phyloP scores from a whole-genome alignment of 352 stramenopile species.

The Phytophthora lateralis region DNA sequence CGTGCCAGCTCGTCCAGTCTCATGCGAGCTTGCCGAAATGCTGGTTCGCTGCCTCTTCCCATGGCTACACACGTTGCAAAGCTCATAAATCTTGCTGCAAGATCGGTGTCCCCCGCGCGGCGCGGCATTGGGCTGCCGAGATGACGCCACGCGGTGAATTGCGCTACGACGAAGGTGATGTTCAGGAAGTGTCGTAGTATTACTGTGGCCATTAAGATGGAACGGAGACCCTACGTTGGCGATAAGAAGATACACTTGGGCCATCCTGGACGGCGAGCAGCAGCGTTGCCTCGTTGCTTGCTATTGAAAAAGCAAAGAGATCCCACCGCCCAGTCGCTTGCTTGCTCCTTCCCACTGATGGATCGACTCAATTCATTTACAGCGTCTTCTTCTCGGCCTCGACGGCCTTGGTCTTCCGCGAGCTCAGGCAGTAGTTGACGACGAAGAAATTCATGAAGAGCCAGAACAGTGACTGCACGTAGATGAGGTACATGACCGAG shows the following conservation, averaged over 20 bases:
- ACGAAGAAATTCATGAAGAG: conserved; percentile 98
- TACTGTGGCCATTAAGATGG: conserved; percentile 33
- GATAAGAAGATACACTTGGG: conserved; percentile 41
- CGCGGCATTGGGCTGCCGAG: neutral
- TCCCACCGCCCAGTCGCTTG: conserved; percentile 8
- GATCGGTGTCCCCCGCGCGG: neutral
- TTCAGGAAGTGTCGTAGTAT: conserved; percentile 37
- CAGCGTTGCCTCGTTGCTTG: conserved; percentile 7
- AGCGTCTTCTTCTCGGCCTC: conserved; percentile 45
- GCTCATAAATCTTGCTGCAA: neutral
- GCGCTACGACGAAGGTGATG: neutral
- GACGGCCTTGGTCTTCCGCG: conserved; percentile 39
- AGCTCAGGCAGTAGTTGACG: conserved; percentile 81
- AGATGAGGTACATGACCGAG: conserved; percentile 48
- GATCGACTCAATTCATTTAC: conserved; percentile 38
- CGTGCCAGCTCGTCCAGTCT: neutral
- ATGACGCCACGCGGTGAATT: neutral
- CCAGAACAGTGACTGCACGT: conserved; percentile 89
- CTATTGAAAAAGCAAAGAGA: conserved; percentile 10
- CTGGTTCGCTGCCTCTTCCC: conserved; percentile 12
- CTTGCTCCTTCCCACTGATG: conserved; percentile 30
- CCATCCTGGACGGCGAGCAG: conserved; percentile 11
- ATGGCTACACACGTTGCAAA: conserved; percentile 30
- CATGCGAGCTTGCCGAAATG: neutral
- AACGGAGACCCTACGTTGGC: conserved; percentile 35